phyloP scores from a whole-genome alignment of 257 asterid genomes.

The Galeopsis tetrahit region DNA sequence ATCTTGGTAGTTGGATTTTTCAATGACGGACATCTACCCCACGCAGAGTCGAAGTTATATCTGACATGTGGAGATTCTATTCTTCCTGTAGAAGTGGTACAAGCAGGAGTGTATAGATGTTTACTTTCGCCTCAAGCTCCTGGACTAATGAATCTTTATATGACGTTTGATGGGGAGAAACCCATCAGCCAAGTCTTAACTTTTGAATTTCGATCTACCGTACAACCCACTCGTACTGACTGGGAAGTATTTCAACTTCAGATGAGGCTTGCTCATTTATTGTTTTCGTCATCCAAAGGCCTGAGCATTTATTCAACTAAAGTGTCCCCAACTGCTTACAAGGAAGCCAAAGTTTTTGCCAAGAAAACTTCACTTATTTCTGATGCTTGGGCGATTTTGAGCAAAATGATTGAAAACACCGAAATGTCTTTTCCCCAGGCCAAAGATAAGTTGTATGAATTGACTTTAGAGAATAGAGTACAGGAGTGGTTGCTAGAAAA shows the following conservation, averaged over 20 bases:
- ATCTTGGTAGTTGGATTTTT: constrained; percentile 76
- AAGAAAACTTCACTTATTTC: constrained; percentile 56
- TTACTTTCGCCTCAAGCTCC: constrained; percentile 71
- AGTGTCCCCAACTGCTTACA: constrained; percentile 56
- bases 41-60: constrained; percentile 49
- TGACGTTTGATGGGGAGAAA: constrained; percentile 75
- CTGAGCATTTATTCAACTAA: constrained; percentile 55
- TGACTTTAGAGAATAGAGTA: constrained; percentile 70
- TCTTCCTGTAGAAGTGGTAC: constrained; percentile 62
- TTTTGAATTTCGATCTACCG: constrained; percentile 80
- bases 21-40: constrained; percentile 50
- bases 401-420: constrained; percentile 56
- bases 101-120: constrained; percentile 83
- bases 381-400: constrained; percentile 58
- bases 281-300: constrained; percentile 76
- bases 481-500: constrained; percentile 86
- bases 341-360: constrained; percentile 71
- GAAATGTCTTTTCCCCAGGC: constrained; percentile 66
- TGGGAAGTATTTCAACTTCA: constrained; percentile 78
- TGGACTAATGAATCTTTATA: constrained; percentile 62
- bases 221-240: constrained; percentile 38
- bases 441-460: constrained; percentile 74
- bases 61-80: constrained; percentile 75
- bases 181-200: constrained; percentile 79
- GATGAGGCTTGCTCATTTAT: constrained; percentile 80